Evolutionary conservation across 306 rosid species (phyloP).

Genomic region (Prosopis cineraria): DNA sequence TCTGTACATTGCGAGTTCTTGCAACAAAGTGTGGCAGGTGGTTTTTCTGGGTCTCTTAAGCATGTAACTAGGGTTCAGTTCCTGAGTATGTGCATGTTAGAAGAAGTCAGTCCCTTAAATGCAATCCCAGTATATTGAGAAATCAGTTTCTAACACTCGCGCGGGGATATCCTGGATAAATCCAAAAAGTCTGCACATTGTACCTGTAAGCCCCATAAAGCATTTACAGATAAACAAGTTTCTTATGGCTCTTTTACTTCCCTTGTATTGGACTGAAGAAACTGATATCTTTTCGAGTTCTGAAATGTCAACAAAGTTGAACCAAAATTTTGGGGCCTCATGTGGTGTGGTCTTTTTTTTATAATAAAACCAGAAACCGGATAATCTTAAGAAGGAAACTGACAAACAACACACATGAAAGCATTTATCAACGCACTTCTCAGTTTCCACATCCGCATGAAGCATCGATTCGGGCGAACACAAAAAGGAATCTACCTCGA

Average conservation of each 20-base stretch:
- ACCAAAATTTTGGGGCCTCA: background rate
- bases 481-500: slow-evolving; percentile 47
- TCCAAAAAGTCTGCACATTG: no score
- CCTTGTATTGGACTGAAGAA: background rate
- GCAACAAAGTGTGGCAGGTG: no score
- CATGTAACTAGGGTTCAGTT: no score
- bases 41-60: no score
- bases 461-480: slow-evolving; percentile 56
- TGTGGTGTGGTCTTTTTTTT: background rate
- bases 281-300: background rate
- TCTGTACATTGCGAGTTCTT: no score
- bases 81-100: no score
- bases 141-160: no score
- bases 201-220: no score
- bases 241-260: background rate
- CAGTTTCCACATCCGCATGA: slow-evolving; percentile 5
- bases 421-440: background rate
- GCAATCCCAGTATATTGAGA: no score
- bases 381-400: background rate
- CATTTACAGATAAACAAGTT: background rate
- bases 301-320: background rate
- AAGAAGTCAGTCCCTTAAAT: no score
- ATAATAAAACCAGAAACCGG: background rate
- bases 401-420: background rate
- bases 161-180: no score